These are phyloP conservation scores for Camelina hispida DNA, from an alignment of 345 rosid genomes.

Conservation along the genomic window DNA sequence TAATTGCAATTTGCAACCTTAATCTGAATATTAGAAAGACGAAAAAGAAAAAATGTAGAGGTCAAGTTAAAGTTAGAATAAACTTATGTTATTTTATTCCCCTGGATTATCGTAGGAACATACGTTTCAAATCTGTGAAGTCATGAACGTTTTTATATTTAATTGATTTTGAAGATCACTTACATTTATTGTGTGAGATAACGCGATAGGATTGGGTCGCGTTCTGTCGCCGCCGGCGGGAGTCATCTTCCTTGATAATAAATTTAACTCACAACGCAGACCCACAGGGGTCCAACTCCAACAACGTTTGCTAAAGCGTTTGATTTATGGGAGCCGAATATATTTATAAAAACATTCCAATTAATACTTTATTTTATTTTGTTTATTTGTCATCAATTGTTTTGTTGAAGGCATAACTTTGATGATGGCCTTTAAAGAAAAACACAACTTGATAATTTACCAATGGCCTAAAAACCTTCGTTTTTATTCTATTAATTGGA, in stretches of 20 bases:
- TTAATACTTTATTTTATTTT: neutral
- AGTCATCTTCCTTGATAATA: neutral
- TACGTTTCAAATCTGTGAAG: too few species aligned
- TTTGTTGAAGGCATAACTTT: too few species aligned
- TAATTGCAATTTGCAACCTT: slow-evolving; percentile 10
- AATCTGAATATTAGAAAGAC: neutral
- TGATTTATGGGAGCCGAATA: slow-evolving; percentile 5
- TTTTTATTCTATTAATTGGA: neutral
- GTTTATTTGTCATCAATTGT: neutral
- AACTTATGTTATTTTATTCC: too few species aligned
- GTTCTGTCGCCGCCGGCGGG: neutral
- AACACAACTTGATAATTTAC: neutral
- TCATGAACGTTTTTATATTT: too few species aligned
- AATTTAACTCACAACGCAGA: neutral
- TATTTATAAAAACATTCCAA: neutral
- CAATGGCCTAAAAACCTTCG: slow-evolving; percentile 11
- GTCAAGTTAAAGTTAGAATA: neutral
- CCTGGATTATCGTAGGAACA: too few species aligned
- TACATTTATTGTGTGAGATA: too few species aligned
- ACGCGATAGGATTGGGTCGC: too few species aligned
- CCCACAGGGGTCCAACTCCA: neutral
- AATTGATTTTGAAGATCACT: too few species aligned
- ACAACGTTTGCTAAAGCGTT: slow-evolving; percentile 9
- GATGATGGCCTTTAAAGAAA: neutral
- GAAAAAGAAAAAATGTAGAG: neutral